Evolutionary conservation across 257 asterid species (phyloP).

Genomic region (Fraxinus cuspidata): DNA sequence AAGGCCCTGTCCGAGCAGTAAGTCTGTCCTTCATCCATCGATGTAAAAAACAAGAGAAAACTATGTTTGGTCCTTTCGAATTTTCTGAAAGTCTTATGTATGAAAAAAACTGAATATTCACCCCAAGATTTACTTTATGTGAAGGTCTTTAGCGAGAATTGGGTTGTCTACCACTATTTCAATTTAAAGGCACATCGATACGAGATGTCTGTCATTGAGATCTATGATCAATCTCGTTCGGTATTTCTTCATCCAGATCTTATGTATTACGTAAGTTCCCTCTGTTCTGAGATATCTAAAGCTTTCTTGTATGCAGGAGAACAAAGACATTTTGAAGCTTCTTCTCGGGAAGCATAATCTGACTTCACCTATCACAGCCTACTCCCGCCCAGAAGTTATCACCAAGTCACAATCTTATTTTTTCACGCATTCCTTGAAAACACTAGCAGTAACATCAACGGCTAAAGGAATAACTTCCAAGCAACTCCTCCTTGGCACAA

Average conservation of each 20-base stretch:
- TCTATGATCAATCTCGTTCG: constrained; percentile 97
- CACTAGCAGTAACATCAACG: constrained; percentile 85
- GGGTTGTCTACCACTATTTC: constrained; percentile 98
- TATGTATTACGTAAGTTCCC: constrained; percentile 2
- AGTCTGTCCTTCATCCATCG: constrained; percentile 34
- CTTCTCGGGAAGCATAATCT: constrained; percentile 89
- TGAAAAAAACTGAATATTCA: constrained; percentile 17
- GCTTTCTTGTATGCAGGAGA: constrained; percentile 59
- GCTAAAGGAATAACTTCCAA: constrained; percentile 97
- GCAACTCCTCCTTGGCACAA: constrained; percentile 92
- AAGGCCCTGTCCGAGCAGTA: constrained; percentile 94
- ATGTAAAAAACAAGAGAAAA: not conserved
- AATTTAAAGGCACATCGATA: constrained; percentile 94
- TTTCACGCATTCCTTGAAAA: constrained; percentile 75
- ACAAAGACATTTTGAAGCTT: constrained; percentile 90
- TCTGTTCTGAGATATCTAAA: constrained; percentile 21
- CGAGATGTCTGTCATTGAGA: constrained; percentile 98
- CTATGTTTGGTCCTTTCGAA: not conserved
- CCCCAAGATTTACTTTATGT: constrained; percentile 19
- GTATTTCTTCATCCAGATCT: constrained; percentile 47
- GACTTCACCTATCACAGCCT: constrained; percentile 83
- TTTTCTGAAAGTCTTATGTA: not conserved
- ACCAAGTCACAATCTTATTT: constrained; percentile 89
- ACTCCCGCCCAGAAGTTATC: constrained; percentile 81
- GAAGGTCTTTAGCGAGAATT: constrained; percentile 95